phyloP scores from a whole-genome alignment of 129 eudicot species.

The Glebionis coronaria region DNA sequence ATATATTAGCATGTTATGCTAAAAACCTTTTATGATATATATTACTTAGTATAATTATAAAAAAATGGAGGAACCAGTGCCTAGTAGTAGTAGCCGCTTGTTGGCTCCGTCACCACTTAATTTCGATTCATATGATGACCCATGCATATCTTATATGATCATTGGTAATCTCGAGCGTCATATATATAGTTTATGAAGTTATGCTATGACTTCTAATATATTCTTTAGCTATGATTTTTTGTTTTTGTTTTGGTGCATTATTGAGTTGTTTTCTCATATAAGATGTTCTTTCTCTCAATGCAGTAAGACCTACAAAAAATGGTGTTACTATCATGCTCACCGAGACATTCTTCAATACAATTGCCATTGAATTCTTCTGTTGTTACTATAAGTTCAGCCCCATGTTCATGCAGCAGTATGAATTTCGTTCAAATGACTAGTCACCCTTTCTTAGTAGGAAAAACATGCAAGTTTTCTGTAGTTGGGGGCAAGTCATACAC shows the following conservation, averaged over 20 bases:
- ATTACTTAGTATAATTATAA: too few species aligned
- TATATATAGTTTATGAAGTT: too few species aligned
- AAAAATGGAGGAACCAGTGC: too few species aligned
- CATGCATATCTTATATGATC: too few species aligned
- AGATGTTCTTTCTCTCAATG: background rate
- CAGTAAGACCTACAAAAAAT: constrained; percentile 30
- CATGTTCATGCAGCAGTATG: constrained; percentile 13
- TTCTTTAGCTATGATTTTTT: too few species aligned
- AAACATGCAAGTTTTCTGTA: constrained; percentile 16
- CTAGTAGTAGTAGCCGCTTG: too few species aligned
- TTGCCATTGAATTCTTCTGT: constrained; percentile 9
- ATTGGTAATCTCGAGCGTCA: too few species aligned
- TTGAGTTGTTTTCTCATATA: background rate
- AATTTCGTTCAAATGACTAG: constrained; percentile 4
- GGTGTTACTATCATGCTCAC: constrained; percentile 29
- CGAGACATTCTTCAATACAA: constrained; percentile 22
- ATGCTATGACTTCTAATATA: too few species aligned
- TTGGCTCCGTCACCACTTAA: too few species aligned
- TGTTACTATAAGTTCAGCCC: constrained; percentile 17
- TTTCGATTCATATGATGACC: too few species aligned
- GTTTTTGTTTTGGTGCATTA: constrained; percentile 4
- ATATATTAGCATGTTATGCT: too few species aligned
- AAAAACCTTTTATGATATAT: too few species aligned
- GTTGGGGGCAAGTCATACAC: constrained; percentile 1
- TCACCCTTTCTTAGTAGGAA: constrained; percentile 13